Evolutionary conservation across 345 rosid species (phyloP).

Genomic region (Rhodamnia rubescens): DNA sequence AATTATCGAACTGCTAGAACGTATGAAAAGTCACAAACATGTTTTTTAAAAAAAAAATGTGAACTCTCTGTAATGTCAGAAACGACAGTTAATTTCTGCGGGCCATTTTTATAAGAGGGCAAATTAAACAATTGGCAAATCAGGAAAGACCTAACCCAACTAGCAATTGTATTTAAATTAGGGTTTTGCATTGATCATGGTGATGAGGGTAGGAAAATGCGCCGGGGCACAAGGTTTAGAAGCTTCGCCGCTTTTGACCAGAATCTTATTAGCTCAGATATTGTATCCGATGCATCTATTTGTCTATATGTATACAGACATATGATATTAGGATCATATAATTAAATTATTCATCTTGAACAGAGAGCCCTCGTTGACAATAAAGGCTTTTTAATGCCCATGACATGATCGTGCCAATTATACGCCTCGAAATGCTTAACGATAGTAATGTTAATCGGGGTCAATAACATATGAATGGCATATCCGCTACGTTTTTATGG

Average conservation of each 20-base stretch:
- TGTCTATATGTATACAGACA: not conserved
- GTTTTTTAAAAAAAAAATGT: not conserved
- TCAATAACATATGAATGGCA: no score
- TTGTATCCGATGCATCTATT: not conserved
- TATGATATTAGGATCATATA: not conserved
- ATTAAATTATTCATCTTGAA: not conserved
- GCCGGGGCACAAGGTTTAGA: conserved; percentile 3
- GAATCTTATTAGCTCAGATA: not conserved
- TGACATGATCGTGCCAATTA: not conserved
- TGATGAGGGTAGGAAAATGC: not conserved
- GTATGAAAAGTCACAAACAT: not conserved
- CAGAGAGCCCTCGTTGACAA: not conserved
- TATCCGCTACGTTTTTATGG: no score
- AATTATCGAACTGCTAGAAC: not conserved
- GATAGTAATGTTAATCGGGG: no score
- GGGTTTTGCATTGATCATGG: not conserved
- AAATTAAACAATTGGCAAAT: not conserved
- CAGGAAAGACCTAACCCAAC: not conserved
- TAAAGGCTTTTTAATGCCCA: not conserved
- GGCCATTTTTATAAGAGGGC: not conserved
- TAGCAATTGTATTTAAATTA: not conserved
- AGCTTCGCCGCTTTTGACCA: conserved; percentile 2
- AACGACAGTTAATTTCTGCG: not conserved
- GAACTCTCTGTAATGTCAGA: not conserved
- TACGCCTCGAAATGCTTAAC: not conserved